Base-by-base conservation (phyloP, 2,329 filamentous ascomycete genomes). In the Calonectria crousiana region DNA sequence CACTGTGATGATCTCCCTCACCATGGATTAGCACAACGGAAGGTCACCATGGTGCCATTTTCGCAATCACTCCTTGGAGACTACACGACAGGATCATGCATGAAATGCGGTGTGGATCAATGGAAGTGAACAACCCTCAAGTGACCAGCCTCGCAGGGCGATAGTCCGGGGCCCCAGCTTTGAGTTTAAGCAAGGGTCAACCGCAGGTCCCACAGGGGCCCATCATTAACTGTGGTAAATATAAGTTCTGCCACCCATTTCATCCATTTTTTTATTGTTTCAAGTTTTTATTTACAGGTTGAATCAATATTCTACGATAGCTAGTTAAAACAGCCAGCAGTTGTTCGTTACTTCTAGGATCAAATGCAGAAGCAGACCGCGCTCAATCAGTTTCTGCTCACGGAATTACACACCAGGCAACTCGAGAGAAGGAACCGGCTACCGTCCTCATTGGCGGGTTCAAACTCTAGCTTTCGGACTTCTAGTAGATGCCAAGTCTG, bases 401-500 rank as follows among this genome's bases (percentile, higher is more conserved):
- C 71, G 65, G 16, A 73, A 67, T 20, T 71, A 56, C 3, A 75
- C 47, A 36, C 75, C 75, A 8, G 75, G 75, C 26, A 67, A 36
- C 16, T 75, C 75, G 1, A 73, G 67, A 10, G 53, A 47, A 6
- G 75, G 64, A 52, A 68, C 62, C 4, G 62, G 38, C 65, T 72
- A 4, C 64, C 47, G 3, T 28, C 34, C 16, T 74, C 65, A 14
- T 74, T 69, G 23, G 62, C 26, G 13, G 41, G 67, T 26, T 75
- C 73, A 14, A 75, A 67, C 58, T 72, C 56, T 1, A 72, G 56
- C 26, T 67, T 69, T 23, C 69, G 65, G 4, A 73, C 71, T 11
- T 73, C 71, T 8, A 30, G 36, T 8, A 52, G n/a, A n/a, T 69
- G 66, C 44, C 64, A 72, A 4, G 65, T 72, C 14, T 89, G 87